These are phyloP conservation scores for Raddia distichophylla DNA, from an alignment of 176 grass and related monocot species.

Conservation along the genomic window DNA sequence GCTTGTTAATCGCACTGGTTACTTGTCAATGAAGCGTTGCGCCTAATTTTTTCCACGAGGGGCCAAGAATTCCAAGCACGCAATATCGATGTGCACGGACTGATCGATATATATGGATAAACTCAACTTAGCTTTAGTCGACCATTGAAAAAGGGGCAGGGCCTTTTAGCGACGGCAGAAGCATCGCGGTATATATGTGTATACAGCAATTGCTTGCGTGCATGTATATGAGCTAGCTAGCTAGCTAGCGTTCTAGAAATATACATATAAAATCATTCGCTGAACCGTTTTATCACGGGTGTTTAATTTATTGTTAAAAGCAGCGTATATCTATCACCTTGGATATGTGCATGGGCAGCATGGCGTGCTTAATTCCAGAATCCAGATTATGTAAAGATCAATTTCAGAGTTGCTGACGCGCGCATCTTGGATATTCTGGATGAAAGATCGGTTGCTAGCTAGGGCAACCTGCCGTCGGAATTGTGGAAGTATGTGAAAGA, in stretches of 20 bases:
- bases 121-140: neutral
- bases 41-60: constrained; percentile 2
- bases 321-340: neutral
- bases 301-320: no score
- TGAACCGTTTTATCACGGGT: neutral
- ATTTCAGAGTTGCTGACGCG: neutral
- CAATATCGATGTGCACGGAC: neutral
- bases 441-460: neutral
- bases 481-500: neutral
- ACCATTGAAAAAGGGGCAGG: neutral
- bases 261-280: no score
- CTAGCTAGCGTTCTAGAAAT: no score
- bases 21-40: neutral
- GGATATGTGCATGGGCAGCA: neutral
- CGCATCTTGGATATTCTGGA: neutral
- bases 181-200: neutral
- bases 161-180: neutral
- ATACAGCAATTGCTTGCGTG: neutral
- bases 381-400: neutral
- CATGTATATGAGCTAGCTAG: no score
- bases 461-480: neutral
- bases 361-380: neutral
- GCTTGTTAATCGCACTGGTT: neutral
- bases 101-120: neutral
- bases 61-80: neutral